Conservation (phyloP, 495 filamentous ascomycete species). For the Glonium stellatum region DNA sequence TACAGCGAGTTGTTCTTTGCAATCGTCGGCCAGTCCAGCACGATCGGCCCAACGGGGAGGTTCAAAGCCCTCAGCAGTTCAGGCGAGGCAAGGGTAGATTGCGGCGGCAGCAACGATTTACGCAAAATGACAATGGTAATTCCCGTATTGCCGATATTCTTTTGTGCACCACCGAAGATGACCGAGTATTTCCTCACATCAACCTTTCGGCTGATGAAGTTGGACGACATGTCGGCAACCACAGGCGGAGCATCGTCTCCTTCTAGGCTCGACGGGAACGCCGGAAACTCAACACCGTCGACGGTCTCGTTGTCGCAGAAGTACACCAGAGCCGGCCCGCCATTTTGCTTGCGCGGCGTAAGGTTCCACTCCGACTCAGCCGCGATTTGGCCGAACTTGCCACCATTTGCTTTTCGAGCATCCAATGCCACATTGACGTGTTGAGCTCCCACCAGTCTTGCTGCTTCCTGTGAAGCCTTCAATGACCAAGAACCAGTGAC, state of each 20-base stretch:
- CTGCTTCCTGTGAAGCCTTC: conserved; percentile 84
- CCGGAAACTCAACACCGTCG: conserved; percentile 89
- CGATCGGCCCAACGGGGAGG: conserved; percentile 66
- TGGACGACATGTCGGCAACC: conserved; percentile 82
- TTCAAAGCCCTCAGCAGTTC: conserved; percentile 65
- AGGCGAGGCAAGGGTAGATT: conserved; percentile 49
- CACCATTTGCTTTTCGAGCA: conserved; percentile 58
- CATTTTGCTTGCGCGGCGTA: conserved; percentile 49
- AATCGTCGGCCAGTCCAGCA: conserved; percentile 72
- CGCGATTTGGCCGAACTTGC: conserved; percentile 86
- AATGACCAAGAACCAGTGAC: conserved; percentile 90
- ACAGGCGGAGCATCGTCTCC: conserved; percentile 55
- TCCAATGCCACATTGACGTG: conserved; percentile 75
- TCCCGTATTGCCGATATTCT: conserved; percentile 82
- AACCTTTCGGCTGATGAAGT: conserved; percentile 58
- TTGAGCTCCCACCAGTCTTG: conserved; percentile 63
- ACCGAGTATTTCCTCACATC: conserved; percentile 65
- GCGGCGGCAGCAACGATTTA: conserved; percentile 65
- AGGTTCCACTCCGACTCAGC: conserved; percentile 69
- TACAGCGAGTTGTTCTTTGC: conserved; percentile 87
- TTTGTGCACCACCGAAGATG: conserved; percentile 80
- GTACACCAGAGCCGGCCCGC: conserved; percentile 70
- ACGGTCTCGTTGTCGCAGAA: conserved; percentile 93
- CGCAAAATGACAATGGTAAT: conserved; percentile 76
- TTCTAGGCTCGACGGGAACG: conserved; percentile 59